Evolutionary conservation across 148 eudicot genomes (phyloP).

Genomic region (Rhododendron ferrugineum): DNA sequence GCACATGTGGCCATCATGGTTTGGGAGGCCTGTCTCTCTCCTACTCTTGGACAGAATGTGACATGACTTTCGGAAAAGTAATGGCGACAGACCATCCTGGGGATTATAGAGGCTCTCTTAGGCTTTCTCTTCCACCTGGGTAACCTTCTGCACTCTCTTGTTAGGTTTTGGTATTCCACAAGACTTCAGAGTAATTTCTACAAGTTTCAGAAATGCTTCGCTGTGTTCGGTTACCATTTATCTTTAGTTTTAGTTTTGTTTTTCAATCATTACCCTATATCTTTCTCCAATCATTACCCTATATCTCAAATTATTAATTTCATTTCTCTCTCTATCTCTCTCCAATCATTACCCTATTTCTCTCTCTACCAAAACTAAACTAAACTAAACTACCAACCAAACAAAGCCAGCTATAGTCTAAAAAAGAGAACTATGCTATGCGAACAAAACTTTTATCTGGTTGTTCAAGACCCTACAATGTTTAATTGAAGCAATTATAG

Average conservation of each 20-base stretch:
- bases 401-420: too few species aligned
- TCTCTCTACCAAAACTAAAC: too few species aligned
- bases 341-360: too few species aligned
- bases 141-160: constrained; percentile 15
- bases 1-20: constrained; percentile 42
- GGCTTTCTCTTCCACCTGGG: constrained; percentile 53
- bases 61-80: constrained; percentile 48
- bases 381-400: too few species aligned
- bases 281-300: too few species aligned
- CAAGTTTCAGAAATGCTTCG: not conserved
- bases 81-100: constrained; percentile 39
- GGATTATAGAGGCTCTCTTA: constrained; percentile 45
- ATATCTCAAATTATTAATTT: too few species aligned
- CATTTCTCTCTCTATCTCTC: too few species aligned
- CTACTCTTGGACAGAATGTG: constrained; percentile 54
- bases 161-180: not conserved
- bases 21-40: constrained; percentile 51
- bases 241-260: too few species aligned
- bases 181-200: not conserved
- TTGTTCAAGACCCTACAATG: not conserved
- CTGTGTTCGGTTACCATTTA: too few species aligned
- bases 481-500: not conserved
- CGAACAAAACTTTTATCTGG: not conserved
- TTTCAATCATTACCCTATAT: too few species aligned
- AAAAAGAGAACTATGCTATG: not conserved